Conservation (phyloP, 129 eudicot genomes). For the Silybum marianum region DNA sequence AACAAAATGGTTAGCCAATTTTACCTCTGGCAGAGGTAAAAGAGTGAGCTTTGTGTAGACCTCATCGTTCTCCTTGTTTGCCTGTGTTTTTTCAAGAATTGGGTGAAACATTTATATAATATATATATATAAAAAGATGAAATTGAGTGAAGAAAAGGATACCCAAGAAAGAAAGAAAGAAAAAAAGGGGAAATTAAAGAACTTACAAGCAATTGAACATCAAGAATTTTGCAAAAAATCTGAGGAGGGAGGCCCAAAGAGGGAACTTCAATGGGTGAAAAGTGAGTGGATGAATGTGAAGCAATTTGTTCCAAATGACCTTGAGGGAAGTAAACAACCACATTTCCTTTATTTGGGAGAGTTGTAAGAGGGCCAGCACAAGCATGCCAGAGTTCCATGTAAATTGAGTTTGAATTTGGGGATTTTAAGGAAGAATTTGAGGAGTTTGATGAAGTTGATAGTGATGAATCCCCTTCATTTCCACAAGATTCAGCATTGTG, state of each 20-base stretch:
- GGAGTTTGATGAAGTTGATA: constrained; percentile 51
- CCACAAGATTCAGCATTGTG: constrained; percentile 38
- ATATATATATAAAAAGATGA: neutral
- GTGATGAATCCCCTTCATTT: constrained; percentile 39
- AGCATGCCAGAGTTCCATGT: constrained; percentile 92
- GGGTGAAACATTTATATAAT: constrained; percentile 23
- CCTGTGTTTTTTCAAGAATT: constrained; percentile 54
- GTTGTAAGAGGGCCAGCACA: constrained; percentile 92
- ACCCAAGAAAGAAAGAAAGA: constrained; percentile 1
- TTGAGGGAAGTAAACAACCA: constrained; percentile 86
- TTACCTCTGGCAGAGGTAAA: constrained; percentile 78
- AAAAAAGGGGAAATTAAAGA: neutral
- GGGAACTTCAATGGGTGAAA: constrained; percentile 67
- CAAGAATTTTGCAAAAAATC: constrained; percentile 80
- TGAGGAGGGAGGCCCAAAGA: constrained; percentile 76
- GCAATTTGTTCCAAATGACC: constrained; percentile 87
- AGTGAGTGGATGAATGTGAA: constrained; percentile 53
- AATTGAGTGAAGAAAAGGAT: constrained; percentile 2
- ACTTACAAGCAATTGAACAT: constrained; percentile 82
- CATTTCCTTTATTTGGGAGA: constrained; percentile 81
- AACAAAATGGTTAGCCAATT: constrained; percentile 19
- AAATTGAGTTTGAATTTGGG: constrained; percentile 46
- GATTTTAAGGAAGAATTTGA: constrained; percentile 49
- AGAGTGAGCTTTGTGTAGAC: constrained; percentile 83
- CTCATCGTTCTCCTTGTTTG: constrained; percentile 88